phyloP scores from a whole-genome alignment of 495 filamentous ascomycete genomes.

The Aspergillus nidulans region DNA sequence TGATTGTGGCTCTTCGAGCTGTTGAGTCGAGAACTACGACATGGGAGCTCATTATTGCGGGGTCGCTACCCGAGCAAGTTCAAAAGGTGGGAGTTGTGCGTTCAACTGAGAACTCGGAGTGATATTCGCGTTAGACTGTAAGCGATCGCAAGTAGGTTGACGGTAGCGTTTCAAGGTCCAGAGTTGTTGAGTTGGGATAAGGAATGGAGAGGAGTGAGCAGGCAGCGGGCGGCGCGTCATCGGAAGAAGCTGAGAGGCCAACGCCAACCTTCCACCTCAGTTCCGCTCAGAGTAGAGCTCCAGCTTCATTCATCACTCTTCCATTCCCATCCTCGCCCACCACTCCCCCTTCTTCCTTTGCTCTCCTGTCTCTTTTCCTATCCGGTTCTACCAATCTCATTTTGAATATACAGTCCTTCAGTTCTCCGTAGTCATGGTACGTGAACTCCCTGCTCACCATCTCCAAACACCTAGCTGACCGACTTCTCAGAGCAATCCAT shows the following conservation, averaged over 20 bases:
- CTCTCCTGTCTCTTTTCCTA: background rate
- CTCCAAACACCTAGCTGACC: constrained; percentile 28
- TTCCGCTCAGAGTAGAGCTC: constrained; percentile 12
- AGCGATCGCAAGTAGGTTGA: background rate
- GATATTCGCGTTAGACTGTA: background rate
- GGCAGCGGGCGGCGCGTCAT: constrained; percentile 48
- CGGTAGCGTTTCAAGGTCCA: background rate
- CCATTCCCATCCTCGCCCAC: constrained; percentile 9
- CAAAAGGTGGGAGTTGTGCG: background rate
- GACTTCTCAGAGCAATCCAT: constrained; percentile 62
- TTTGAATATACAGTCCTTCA: background rate
- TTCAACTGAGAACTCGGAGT: background rate
- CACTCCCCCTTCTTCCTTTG: background rate
- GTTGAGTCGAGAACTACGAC: constrained; percentile 81
- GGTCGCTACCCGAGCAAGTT: constrained; percentile 5
- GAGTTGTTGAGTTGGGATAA: background rate
- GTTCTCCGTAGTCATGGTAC: constrained; percentile 20
- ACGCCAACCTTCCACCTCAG: constrained; percentile 25
- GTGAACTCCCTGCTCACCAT: constrained; percentile 12
- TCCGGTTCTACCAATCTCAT: background rate
- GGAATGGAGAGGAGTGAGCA: constrained; percentile 14
- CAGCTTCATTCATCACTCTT: constrained; percentile 19
- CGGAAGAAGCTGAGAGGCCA: constrained; percentile 29
- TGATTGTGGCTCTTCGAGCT: constrained; percentile 68
- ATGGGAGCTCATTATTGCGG: constrained; percentile 71